Percentiles rank a stretch among this genome's conserved stretches.
phyloP scores from a whole-genome alignment of 2,329 filamentous ascomycete genomes.

The Lasiodiplodia theobromae region DNA sequence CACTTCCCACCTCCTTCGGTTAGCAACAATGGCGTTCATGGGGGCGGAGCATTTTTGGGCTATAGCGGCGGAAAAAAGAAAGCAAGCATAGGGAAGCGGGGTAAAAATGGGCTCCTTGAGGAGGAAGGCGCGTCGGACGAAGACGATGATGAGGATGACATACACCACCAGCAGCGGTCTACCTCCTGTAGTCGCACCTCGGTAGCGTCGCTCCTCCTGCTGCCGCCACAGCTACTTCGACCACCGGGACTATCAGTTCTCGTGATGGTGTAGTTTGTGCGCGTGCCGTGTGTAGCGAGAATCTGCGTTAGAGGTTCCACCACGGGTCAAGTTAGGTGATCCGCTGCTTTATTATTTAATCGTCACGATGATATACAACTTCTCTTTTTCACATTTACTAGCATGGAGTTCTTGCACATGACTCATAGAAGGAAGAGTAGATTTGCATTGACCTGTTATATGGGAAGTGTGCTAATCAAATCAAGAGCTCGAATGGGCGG shows the following conservation, averaged over 20 bases:
- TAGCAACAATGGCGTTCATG: slow-evolving; percentile 20
- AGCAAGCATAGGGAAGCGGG: slow-evolving; percentile 45
- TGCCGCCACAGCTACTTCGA: neutral
- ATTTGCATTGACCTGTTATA: slow-evolving; percentile 7
- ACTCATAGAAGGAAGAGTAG: slow-evolving; percentile 8
- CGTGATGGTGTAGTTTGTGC: slow-evolving; percentile 47
- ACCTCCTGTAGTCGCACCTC: slow-evolving; percentile 60
- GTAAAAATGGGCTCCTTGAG: slow-evolving; percentile 50
- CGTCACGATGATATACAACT: neutral
- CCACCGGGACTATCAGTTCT: slow-evolving; percentile 38
- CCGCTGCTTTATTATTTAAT: slow-evolving; percentile 55
- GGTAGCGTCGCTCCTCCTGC: slow-evolving; percentile 35
- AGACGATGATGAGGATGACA: slow-evolving; percentile 69
- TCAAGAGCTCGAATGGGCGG: neutral
- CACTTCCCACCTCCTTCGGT: slow-evolving; percentile 23
- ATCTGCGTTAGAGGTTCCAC: slow-evolving; percentile 6
- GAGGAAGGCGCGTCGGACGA: slow-evolving; percentile 65
- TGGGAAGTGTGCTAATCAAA: slow-evolving; percentile 4
- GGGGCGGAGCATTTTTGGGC: slow-evolving; percentile 24
- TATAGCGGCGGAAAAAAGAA: slow-evolving; percentile 38
- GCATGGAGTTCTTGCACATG: neutral
- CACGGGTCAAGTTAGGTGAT: slow-evolving; percentile 68
- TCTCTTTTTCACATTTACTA: neutral
- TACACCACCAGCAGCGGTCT: slow-evolving; percentile 65
- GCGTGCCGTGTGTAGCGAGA: neutral